Conservation (phyloP, 2,329 filamentous ascomycete species). For the Elsinoe ampelina region DNA sequence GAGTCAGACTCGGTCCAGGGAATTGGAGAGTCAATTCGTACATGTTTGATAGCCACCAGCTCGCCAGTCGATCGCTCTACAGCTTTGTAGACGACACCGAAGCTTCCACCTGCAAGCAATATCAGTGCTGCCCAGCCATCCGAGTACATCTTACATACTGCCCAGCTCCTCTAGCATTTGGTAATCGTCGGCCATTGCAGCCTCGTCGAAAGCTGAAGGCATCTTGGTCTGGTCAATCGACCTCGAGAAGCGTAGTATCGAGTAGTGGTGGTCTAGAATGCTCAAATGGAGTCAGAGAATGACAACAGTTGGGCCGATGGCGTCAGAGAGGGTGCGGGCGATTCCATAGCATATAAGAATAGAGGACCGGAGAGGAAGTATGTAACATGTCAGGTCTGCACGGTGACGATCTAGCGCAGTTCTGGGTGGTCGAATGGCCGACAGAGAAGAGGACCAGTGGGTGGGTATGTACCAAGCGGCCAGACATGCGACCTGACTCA, state of each 20-base stretch:
- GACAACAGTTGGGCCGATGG: constrained; percentile 8
- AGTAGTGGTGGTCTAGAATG: not conserved
- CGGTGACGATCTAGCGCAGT: constrained; percentile 7
- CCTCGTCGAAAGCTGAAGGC: constrained; percentile 17
- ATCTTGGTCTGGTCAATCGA: constrained; percentile 11
- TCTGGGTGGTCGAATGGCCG: constrained; percentile 10
- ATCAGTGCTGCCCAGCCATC: not conserved
- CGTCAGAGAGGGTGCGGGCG: not conserved
- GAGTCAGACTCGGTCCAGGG: constrained; percentile 14
- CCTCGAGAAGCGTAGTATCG: not conserved
- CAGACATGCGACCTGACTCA: constrained; percentile 6
- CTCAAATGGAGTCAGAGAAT: not conserved
- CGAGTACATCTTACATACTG: constrained; percentile 50
- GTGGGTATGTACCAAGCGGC: constrained; percentile 1
- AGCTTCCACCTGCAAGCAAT: constrained; percentile 64
- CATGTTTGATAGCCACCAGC: constrained; percentile 93
- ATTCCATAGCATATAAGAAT: constrained; percentile 13
- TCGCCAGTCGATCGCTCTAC: constrained; percentile 86
- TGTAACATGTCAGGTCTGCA: constrained; percentile 11
- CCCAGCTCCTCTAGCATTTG: constrained; percentile 94
- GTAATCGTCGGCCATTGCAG: constrained; percentile 67
- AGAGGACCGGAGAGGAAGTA: not conserved
- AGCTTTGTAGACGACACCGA: constrained; percentile 93
- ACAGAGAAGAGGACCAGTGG: constrained; percentile 12
- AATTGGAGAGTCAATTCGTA: constrained; percentile 39